Base-by-base conservation (phyloP, 371 early-diverging fungal species). In the Haplosporangium sp. region DNA sequence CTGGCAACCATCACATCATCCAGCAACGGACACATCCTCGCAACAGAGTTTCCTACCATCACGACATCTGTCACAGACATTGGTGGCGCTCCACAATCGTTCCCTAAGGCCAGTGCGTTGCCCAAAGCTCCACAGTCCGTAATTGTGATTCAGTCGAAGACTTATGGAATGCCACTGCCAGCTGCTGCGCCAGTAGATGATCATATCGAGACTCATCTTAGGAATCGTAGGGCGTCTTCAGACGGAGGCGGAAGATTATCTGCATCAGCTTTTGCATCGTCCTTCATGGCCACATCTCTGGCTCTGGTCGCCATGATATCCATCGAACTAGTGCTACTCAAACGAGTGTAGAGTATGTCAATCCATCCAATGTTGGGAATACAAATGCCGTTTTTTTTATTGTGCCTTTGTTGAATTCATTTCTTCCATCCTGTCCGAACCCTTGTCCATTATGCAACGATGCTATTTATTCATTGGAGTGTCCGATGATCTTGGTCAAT, bases 401-500 rank as follows among this genome's bases (percentile, higher is more conserved):
- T 29, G 29, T 29, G 29, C 29, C 29, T 29, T 29, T 29, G 29
- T 29, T 29, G 29, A 29, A 29, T 29, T 29, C 29, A 29, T 29
- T 29, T 29, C 29, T 18, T 50, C 50, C 45, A 45, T 45, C 20
- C 50, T 50, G 20, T 21, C 50, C 16, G 9, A 14, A 18, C 20
- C 14, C 20, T 50, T 18, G 7, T 50, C 20, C 3, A 20, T 18
- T 18, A 9, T 50, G 50, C 46, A 46, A 12, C n/a, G 16, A 12
- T 46, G 46, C 11, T 46, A 14, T 46, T 50, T 50, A 50, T 21
- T 90, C 90, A 79, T 90, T 90, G 21, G 90, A 90, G 74, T 89
- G 87, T 55, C 90, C 89, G 80, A 90, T 88, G 40, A 90, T 87
- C 85, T 89, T 89, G 70, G 89, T 90, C 58, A 90, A 81, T 72